A percentile compares a stretch with the other conserved stretches of the same genome.
Evolutionary conservation across 2,329 filamentous ascomycete genomes (phyloP).

Genomic region (Chaetomiaceae sp.): DNA sequence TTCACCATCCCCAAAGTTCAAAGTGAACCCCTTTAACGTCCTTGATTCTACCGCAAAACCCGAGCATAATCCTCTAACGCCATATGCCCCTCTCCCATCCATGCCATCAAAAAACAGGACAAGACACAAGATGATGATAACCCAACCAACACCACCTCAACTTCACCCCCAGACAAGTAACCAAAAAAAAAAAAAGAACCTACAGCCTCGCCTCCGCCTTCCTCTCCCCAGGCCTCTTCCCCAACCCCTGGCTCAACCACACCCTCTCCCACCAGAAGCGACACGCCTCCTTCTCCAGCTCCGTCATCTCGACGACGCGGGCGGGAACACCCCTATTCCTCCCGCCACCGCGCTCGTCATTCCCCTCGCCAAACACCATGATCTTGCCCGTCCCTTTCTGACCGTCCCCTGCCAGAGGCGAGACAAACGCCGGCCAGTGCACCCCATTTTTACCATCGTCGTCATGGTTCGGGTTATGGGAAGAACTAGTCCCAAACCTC

Average conservation of each 20-base stretch:
- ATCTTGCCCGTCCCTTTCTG: conserved; percentile 33
- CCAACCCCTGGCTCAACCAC: conserved; percentile 43
- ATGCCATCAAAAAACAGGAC: too few relatives aligned
- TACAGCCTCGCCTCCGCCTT: neutral
- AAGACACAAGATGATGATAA: too few relatives aligned
- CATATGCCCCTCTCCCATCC: too few relatives aligned
- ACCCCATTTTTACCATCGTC: conserved; percentile 14
- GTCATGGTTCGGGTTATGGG: conserved; percentile 9
- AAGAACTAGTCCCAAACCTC: conserved; percentile 30
- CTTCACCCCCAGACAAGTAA: too few relatives aligned
- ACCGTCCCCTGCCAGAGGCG: conserved; percentile 28
- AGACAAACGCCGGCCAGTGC: conserved; percentile 42
- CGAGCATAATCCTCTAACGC: too few relatives aligned
- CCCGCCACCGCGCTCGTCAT: conserved; percentile 46
- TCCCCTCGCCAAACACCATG: conserved; percentile 56
- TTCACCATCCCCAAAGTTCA: too few relatives aligned
- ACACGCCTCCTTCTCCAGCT: conserved; percentile 46
- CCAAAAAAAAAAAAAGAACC: neutral
- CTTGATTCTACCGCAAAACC: too few relatives aligned
- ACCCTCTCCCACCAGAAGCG: conserved; percentile 59
- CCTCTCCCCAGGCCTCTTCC: conserved; percentile 19
- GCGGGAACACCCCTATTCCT: conserved; percentile 41
- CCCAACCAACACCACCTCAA: neutral
- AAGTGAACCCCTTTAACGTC: too few relatives aligned
- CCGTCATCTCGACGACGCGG: conserved; percentile 39